Conservation (phyloP, 768 basidiomycete genomes). For the Hirschioporus abietinus region DNA sequence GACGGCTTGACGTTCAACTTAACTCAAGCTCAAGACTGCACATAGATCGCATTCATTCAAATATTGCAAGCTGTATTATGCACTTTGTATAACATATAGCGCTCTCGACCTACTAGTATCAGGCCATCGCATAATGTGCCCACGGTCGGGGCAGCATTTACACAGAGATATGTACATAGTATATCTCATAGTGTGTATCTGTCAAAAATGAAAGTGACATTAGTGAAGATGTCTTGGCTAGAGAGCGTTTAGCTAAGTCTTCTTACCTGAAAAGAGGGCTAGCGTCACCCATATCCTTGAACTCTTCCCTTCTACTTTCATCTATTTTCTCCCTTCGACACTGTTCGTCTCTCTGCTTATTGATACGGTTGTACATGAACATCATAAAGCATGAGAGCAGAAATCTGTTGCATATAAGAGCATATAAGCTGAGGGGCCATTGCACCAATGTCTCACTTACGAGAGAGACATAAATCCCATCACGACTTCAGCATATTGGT, state of each 20-base stretch:
- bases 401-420: conserved; percentile 25
- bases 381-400: conserved; percentile 37
- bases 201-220: background rate
- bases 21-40: no score
- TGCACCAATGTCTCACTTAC: background rate
- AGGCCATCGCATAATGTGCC: no score
- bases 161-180: background rate
- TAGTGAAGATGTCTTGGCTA: background rate
- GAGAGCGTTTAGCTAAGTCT: background rate
- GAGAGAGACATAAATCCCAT: background rate
- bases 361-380: conserved; percentile 44
- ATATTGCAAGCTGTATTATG: no score
- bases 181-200: background rate
- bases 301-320: conserved; percentile 33
- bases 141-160: background rate
- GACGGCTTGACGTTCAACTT: no score
- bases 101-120: no score
- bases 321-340: conserved; percentile 42
- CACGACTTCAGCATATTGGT: background rate
- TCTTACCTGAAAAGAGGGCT: conserved; percentile 51
- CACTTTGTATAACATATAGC: no score
- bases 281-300: conserved; percentile 43
- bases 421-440: background rate
- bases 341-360: conserved; percentile 40
- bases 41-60: no score